Percentiles rank a stretch among this genome's conserved stretches.
Evolutionary conservation across 805 yeast species (phyloP).

Genomic region (Saccharomycopsis amapae): DNA sequence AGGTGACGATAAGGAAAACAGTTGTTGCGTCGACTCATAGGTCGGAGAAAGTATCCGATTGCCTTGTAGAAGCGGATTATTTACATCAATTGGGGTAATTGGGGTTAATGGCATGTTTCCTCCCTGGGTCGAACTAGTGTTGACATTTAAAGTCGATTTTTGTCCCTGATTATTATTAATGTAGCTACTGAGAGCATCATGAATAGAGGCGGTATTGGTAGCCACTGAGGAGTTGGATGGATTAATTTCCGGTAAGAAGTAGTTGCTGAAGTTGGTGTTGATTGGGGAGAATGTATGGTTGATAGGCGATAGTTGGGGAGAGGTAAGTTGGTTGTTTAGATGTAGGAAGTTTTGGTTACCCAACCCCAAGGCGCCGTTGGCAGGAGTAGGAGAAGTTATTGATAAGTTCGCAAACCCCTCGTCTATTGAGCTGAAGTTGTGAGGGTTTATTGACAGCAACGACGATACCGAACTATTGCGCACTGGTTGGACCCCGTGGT

Average conservation of each 20-base stretch:
- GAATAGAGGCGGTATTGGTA: slow-evolving; percentile 4
- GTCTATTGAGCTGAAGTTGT: slow-evolving; percentile 1
- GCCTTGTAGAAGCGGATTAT: too few species aligned
- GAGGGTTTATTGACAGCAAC: too few species aligned
- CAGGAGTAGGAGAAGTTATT: neutral
- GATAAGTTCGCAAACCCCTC: slow-evolving; percentile 11
- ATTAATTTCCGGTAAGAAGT: slow-evolving; percentile 10
- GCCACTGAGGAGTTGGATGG: neutral
- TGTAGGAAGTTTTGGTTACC: too few species aligned
- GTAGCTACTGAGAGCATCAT: slow-evolving; percentile 13
- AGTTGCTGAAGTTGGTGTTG: slow-evolving; percentile 14
- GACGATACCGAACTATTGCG: neutral
- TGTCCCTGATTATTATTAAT: slow-evolving; percentile 1
- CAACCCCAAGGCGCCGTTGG: neutral
- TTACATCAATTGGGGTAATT: slow-evolving; percentile 19
- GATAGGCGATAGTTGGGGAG: slow-evolving; percentile 17
- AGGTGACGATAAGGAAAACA: slow-evolving; percentile 5
- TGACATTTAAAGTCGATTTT: neutral
- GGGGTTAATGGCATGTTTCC: slow-evolving; percentile 19
- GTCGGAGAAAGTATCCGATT: slow-evolving; percentile 5
- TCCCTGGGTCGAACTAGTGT: neutral
- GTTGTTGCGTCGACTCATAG: neutral
- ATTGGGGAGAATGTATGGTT: slow-evolving; percentile 21
- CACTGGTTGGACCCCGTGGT: neutral
- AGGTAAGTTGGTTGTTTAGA: slow-evolving; percentile 5